phyloP scores from a whole-genome alignment of 192 early-diverging fungal species.

The Linnemannia zychae region DNA sequence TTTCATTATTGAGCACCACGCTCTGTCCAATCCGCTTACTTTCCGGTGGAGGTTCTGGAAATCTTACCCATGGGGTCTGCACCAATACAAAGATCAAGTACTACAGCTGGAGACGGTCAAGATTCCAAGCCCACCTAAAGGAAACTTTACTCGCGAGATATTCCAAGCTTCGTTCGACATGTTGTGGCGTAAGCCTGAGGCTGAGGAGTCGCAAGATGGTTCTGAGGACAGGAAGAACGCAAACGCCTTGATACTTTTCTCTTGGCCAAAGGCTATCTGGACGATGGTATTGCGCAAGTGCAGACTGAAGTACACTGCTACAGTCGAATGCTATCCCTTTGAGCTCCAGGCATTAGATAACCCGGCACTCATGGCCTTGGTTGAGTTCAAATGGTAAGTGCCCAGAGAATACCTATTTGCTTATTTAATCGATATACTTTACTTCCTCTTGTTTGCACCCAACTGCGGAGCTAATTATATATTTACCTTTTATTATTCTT shows the following conservation, averaged over 20 bases:
- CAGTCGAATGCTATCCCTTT: background rate
- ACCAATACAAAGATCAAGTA: conserved; percentile 21
- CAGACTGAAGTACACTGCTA: background rate
- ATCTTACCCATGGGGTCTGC: background rate
- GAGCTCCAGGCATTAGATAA: background rate
- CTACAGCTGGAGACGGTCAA: background rate
- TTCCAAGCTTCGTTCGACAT: conserved; percentile 6
- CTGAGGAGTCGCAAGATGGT: background rate
- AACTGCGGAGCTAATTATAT: background rate
- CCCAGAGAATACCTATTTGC: no score
- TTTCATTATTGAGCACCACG: conserved; percentile 9
- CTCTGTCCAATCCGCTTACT: conserved; percentile 6
- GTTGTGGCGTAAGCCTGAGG: background rate
- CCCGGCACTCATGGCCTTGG: conserved; percentile 4
- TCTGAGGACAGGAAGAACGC: background rate
- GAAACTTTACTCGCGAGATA: conserved; percentile 13
- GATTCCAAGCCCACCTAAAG: background rate
- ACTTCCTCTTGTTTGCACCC: background rate
- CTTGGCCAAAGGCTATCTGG: background rate
- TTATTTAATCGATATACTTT: no score
- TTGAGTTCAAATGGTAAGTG: conserved; percentile 33
- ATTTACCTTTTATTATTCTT: background rate
- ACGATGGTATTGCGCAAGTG: background rate
- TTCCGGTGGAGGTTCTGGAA: conserved; percentile 10
- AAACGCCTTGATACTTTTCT: background rate